Conservation (phyloP, 345 rosid genomes). For the Eucalyptus dawsonii region DNA sequence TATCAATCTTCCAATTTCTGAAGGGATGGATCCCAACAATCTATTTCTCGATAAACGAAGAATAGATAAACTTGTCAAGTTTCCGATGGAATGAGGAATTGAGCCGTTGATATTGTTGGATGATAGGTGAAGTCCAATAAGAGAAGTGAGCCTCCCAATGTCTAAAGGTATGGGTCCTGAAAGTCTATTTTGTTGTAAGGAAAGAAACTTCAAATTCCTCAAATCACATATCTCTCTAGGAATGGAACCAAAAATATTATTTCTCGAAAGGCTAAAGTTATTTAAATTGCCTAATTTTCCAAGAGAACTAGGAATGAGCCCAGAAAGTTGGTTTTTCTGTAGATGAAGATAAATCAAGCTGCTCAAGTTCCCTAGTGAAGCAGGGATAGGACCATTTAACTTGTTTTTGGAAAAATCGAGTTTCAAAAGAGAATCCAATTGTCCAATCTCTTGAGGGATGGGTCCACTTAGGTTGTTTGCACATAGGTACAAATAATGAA, state of each 20-base stretch:
- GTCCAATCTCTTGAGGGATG: not conserved
- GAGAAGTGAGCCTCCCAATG: too few relatives aligned
- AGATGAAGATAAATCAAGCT: not conserved
- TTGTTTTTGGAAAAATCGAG: not conserved
- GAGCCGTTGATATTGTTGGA: too few relatives aligned
- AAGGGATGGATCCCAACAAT: not conserved
- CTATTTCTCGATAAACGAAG: too few relatives aligned
- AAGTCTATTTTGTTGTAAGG: not conserved
- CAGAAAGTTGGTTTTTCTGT: not conserved
- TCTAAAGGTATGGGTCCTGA: not conserved
- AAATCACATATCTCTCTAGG: not conserved
- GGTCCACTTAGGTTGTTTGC: not conserved
- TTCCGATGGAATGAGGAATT: too few relatives aligned
- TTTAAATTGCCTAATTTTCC: not conserved
- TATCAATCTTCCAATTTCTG: not conserved
- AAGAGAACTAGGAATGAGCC: not conserved
- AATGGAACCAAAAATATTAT: not conserved
- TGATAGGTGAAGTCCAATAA: too few relatives aligned
- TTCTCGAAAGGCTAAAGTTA: accelerated
- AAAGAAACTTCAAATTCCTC: not conserved
- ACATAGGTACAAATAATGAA: not conserved
- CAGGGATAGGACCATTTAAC: too few relatives aligned
- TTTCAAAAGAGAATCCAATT: not conserved
- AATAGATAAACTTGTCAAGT: too few relatives aligned
- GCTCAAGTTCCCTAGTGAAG: too few relatives aligned